Percentiles rank a stretch among this genome's conserved stretches.
Evolutionary conservation across 257 asterid species (phyloP).

Genomic region (Asclepias syriaca): DNA sequence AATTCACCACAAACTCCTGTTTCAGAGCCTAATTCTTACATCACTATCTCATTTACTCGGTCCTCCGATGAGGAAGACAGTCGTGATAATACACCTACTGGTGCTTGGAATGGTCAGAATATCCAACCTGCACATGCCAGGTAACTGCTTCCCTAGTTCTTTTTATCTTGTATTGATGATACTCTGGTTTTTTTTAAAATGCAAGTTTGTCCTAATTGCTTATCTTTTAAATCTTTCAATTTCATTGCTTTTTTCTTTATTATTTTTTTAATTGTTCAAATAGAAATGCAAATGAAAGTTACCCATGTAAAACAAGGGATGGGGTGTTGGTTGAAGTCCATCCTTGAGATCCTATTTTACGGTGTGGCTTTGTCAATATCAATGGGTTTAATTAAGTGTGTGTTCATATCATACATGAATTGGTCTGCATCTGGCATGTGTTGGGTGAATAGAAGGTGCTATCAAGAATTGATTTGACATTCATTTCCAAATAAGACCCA

Average conservation of each 20-base stretch:
- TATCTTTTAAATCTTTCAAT: not conserved
- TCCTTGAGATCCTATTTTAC: not conserved
- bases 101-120: slow-evolving; percentile 24
- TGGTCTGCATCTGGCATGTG: not conserved
- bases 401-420: not conserved
- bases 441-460: not conserved
- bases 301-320: not conserved
- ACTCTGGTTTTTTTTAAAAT: not conserved
- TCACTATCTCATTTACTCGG: slow-evolving; percentile 36
- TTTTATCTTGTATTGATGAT: not conserved
- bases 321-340: not conserved
- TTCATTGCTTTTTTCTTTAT: not conserved
- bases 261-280: not conserved
- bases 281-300: not conserved
- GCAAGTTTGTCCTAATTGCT: not conserved
- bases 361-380: not conserved
- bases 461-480: not conserved
- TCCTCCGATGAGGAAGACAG: slow-evolving; percentile 37
- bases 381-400: not conserved
- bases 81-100: slow-evolving; percentile 16
- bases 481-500: not conserved
- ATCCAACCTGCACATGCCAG: slow-evolving; percentile 24
- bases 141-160: slow-evolving; percentile 12
- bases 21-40: slow-evolving; percentile 35
- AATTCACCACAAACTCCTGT: slow-evolving; percentile 28